phyloP scores from a whole-genome alignment of 768 basidiomycete genomes.

The Mycena rosella region DNA sequence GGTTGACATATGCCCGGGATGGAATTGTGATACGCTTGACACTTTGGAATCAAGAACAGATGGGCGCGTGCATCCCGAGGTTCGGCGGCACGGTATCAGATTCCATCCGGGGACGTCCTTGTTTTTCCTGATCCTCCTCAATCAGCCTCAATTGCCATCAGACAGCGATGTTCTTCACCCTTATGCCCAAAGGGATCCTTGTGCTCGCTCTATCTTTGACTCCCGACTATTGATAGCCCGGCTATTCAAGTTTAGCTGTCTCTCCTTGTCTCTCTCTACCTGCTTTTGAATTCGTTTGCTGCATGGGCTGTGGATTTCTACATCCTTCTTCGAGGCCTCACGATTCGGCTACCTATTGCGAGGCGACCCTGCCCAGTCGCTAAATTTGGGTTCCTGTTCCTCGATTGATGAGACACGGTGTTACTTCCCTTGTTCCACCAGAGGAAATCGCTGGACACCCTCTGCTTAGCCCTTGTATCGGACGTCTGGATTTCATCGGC shows the following conservation, averaged over 20 bases:
- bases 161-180: slow-evolving; percentile 8
- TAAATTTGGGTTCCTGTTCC: slow-evolving; percentile 30
- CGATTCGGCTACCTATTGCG: too few species aligned
- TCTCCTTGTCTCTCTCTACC: too few species aligned
- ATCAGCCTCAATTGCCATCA: not conserved
- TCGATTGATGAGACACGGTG: slow-evolving; percentile 26
- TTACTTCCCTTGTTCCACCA: slow-evolving; percentile 26
- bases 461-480: slow-evolving; percentile 1
- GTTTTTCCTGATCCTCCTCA: not conserved
- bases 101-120: not conserved
- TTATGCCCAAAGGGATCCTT: slow-evolving; percentile 10
- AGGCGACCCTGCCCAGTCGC: slow-evolving; percentile 11
- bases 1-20: too few species aligned
- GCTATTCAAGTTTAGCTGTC: not conserved
- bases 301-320: too few species aligned
- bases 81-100: not conserved
- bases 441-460: slow-evolving; percentile 8
- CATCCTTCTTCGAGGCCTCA: too few species aligned
- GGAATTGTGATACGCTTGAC: too few species aligned
- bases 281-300: too few species aligned
- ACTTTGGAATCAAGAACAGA: too few species aligned
- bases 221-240: not conserved
- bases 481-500: not conserved
- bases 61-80: too few species aligned
- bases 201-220: not conserved